Evolutionary conservation across 2,329 filamentous ascomycete genomes (phyloP).

Genomic region (Alternaria sp.): DNA sequence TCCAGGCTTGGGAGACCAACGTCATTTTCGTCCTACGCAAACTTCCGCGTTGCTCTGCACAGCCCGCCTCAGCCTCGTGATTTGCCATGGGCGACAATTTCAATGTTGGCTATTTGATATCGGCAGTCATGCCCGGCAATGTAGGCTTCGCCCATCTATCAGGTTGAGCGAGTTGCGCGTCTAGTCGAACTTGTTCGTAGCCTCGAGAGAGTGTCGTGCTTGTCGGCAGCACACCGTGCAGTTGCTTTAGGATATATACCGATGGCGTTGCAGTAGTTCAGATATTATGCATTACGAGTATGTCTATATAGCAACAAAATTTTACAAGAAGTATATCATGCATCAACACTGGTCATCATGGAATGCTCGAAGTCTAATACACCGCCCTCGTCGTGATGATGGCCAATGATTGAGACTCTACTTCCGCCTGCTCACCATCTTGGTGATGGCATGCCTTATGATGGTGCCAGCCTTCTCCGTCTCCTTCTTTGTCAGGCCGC

Average conservation of each 20-base stretch:
- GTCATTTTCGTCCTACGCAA: constrained; percentile 7
- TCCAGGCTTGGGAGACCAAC: constrained; percentile 1
- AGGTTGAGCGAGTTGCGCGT: background rate
- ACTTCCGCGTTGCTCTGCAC: constrained; percentile 1
- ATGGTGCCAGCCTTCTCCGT: constrained; percentile 90
- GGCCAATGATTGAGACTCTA: constrained; percentile 19
- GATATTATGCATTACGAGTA: constrained; percentile 11
- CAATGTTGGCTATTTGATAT: background rate
- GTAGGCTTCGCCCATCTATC: background rate
- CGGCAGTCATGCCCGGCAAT: background rate
- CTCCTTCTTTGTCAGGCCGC: constrained; percentile 89
- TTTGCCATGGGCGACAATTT: background rate
- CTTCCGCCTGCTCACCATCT: constrained; percentile 74
- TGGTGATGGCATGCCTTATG: constrained; percentile 92
- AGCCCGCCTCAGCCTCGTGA: constrained; percentile 2
- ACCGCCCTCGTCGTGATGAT: constrained; percentile 5
- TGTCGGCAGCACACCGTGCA: background rate
- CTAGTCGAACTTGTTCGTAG: background rate
- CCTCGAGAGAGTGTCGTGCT: background rate
- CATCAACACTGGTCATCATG: background rate
- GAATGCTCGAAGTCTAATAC: constrained; percentile 2
- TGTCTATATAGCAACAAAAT: background rate
- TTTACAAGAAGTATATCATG: constrained; percentile 10
- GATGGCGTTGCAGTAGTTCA: background rate
- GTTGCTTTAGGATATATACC: background rate